A percentile compares a stretch with the other conserved stretches of the same genome.
Evolutionary conservation across 768 basidiomycete species (phyloP).

Genomic region (Amanita molliuscula): DNA sequence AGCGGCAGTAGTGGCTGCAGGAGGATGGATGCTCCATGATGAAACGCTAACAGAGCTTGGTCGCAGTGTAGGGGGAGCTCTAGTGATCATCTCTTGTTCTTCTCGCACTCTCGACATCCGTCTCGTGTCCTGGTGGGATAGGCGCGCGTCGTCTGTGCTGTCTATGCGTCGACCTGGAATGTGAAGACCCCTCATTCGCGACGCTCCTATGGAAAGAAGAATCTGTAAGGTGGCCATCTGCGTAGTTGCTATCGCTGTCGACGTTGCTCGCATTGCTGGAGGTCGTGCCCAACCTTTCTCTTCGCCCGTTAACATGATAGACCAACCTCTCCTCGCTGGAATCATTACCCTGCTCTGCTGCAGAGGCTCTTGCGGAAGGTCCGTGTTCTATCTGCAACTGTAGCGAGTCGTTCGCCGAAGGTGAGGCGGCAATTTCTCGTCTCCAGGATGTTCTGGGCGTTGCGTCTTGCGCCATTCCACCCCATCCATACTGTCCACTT

Average conservation of each 20-base stretch:
- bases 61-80: background rate
- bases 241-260: constrained; percentile 1
- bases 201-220: background rate
- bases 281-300: background rate
- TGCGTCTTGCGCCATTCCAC: background rate
- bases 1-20: background rate
- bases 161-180: background rate
- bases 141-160: background rate
- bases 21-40: constrained; percentile 4
- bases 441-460: constrained; percentile 1
- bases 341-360: background rate
- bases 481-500: background rate
- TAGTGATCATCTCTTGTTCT: background rate
- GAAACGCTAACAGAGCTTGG: constrained; percentile 1
- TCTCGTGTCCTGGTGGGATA: constrained; percentile 5
- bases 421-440: background rate
- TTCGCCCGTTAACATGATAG: background rate
- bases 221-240: background rate
- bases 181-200: background rate
- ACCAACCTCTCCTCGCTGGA: constrained; percentile 4
- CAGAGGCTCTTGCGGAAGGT: background rate
- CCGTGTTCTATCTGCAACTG: background rate
- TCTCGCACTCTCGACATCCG: constrained; percentile 7
- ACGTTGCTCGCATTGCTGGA: background rate
- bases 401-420: background rate